Base-by-base conservation (phyloP, 805 yeast species). In the Metschnikowia lochheadii region DNA sequence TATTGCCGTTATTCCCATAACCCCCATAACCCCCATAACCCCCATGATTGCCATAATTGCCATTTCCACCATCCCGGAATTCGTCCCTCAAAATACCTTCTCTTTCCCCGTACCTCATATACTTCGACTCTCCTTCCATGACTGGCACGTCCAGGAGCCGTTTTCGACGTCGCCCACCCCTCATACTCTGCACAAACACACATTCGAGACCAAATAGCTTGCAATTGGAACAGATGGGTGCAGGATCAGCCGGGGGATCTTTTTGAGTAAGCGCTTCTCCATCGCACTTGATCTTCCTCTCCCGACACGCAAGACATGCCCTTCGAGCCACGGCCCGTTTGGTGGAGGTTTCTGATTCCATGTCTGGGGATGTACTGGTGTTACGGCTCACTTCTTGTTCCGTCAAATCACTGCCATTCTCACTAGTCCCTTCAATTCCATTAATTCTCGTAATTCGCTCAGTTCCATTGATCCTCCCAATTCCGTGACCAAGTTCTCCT, bases 291-390 rank as follows among this genome's bases (percentile, higher is more conserved):
- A 83, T 73, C 57, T 83, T 83, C 66, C 80, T 81, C 56, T 80
- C 85, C 38, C 88, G 77, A 52, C 88, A 83, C 4, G 81, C 73
- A 5, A 83, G 66, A 61, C 87, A 83, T 0, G 87, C 87, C 43
- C 83, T 68, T 51, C 78, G 71, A 0, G 86, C 84, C 2, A 82
- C 87, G 5, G 76, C 69, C 21, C 83, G 65, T 52, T 49, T 56
- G 6, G 47, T 15, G 32, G 47, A n/a, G 15, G 34, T 26, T 35
- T 35, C 45, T 6, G 45, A 20, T 3, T 26, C 11, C 29, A 26
- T 26, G 8, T 8, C 29, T 11, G 29, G 29, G 8, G 29, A 26
- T 26, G 29, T 4, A 26, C 29, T 26, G 29, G 11, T 26, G 29
- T 10, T 8, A 11, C 29, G 29, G 29, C 5, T 11, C 29, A 10